phyloP scores from a whole-genome alignment of 2,329 filamentous ascomycete species.

The Fusarium sp. region DNA sequence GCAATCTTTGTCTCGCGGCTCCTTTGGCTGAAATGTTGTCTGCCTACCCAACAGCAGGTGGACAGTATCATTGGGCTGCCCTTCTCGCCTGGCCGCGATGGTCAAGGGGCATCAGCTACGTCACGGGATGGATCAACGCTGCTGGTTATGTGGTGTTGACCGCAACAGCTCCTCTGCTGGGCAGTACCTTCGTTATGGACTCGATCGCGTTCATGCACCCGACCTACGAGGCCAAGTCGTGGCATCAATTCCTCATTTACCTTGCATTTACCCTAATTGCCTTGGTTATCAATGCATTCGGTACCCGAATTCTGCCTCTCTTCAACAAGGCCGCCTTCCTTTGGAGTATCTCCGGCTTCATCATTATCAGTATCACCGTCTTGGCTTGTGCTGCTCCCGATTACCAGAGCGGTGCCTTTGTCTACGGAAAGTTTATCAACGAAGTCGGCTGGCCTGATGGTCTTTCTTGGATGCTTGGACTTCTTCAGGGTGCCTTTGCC shows the following conservation, averaged over 20 bases:
- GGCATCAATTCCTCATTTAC: slow-evolving; percentile 84
- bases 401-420: slow-evolving; percentile 75
- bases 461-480: slow-evolving; percentile 69
- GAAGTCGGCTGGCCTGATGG: slow-evolving; percentile 79
- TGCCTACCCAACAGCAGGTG: slow-evolving; percentile 72
- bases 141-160: slow-evolving; percentile 80
- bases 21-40: slow-evolving; percentile 81
- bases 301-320: slow-evolving; percentile 69
- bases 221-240: slow-evolving; percentile 70
- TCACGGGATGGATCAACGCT: slow-evolving; percentile 81
- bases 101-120: slow-evolving; percentile 76
- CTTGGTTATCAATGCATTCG: slow-evolving; percentile 76
- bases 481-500: slow-evolving; percentile 67
- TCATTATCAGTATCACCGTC: slow-evolving; percentile 78
- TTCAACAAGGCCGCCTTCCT: slow-evolving; percentile 79
- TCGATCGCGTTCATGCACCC: slow-evolving; percentile 74
- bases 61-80: slow-evolving; percentile 82
- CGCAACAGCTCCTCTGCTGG: slow-evolving; percentile 77
- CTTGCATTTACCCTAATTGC: slow-evolving; percentile 73
- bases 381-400: slow-evolving; percentile 76
- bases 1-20: slow-evolving; percentile 78
- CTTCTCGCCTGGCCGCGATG: slow-evolving; percentile 72
- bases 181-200: slow-evolving; percentile 76
- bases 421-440: slow-evolving; percentile 79
- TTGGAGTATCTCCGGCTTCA: slow-evolving; percentile 79